Percentiles rank a stretch among this genome's conserved stretches.
Evolutionary conservation across 2,329 filamentous ascomycete species (phyloP).

Genomic region (Cladobotryum protrusum): DNA sequence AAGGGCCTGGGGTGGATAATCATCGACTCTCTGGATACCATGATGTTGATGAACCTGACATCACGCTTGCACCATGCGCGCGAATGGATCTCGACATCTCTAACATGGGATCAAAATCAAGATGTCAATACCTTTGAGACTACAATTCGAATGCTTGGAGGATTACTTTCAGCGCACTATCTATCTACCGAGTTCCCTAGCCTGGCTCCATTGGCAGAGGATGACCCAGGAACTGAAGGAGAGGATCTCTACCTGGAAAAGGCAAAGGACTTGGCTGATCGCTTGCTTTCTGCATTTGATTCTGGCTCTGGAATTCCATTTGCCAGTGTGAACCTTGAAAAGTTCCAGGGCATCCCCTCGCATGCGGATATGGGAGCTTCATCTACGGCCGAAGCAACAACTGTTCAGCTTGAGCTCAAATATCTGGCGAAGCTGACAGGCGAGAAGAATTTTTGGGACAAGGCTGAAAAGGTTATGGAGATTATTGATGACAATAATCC

Average conservation of each 20-base stretch:
- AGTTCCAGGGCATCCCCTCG: slow-evolving; percentile 67
- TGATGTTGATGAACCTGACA: slow-evolving; percentile 98
- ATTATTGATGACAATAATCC: slow-evolving; percentile 77
- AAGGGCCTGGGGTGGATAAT: slow-evolving; percentile 97
- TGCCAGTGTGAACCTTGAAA: slow-evolving; percentile 82
- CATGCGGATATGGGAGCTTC: slow-evolving; percentile 83
- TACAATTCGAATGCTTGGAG: slow-evolving; percentile 94
- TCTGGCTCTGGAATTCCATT: slow-evolving; percentile 81
- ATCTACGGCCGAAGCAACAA: slow-evolving; percentile 89
- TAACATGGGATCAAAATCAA: slow-evolving; percentile 86
- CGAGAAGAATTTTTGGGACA: slow-evolving; percentile 87
- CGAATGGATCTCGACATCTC: slow-evolving; percentile 75
- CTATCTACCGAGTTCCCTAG: slow-evolving; percentile 76
- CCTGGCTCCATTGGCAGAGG: slow-evolving; percentile 67
- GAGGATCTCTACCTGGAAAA: slow-evolving; percentile 96
- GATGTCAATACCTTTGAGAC: slow-evolving; percentile 98
- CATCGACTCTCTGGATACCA: slow-evolving; percentile 87
- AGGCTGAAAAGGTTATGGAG: slow-evolving; percentile 85
- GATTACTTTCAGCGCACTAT: slow-evolving; percentile 88
- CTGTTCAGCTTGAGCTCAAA: slow-evolving; percentile 92
- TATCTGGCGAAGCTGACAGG: slow-evolving; percentile 93
- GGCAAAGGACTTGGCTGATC: slow-evolving; percentile 84
- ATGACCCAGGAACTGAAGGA: slow-evolving; percentile 65
- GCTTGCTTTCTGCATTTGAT: slow-evolving; percentile 81
- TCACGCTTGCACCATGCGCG: slow-evolving; percentile 76